These are phyloP conservation scores for Casuarina cunninghamiana DNA, from an alignment of 306 rosid species.

Conservation along the genomic window DNA sequence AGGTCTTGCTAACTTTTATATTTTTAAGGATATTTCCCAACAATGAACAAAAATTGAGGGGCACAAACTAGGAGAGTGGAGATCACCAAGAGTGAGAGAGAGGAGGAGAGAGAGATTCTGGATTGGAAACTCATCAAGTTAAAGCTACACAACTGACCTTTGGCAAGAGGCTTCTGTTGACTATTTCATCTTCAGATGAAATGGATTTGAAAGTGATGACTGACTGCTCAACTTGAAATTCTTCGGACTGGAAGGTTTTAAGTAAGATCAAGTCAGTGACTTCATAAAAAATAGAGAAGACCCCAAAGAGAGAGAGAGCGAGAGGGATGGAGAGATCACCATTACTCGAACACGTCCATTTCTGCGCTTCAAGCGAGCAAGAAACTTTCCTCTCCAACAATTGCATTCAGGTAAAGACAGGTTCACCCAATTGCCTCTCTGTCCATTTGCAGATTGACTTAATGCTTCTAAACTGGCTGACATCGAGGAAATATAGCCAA, in stretches of 20 bases:
- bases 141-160: conserved; percentile 59
- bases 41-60: background rate
- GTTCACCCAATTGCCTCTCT: conserved; percentile 36
- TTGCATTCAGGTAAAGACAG: conserved; percentile 40
- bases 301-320: conserved; percentile 15
- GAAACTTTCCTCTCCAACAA: conserved; percentile 64
- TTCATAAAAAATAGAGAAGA: conserved; percentile 19
- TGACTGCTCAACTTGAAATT: conserved; percentile 51
- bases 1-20: background rate
- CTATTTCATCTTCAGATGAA: conserved; percentile 50
- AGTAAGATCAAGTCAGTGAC: conserved; percentile 25
- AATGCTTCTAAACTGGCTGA: conserved; percentile 71
- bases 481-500: conserved; percentile 86
- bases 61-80: background rate
- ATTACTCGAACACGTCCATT: conserved; percentile 87
- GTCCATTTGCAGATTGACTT: conserved; percentile 45
- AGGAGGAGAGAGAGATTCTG: conserved; percentile 11
- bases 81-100: background rate
- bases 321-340: conserved; percentile 53
- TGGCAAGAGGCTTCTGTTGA: conserved; percentile 62
- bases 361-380: conserved; percentile 80
- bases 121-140: conserved; percentile 15
- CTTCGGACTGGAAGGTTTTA: conserved; percentile 54
- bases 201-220: conserved; percentile 54
- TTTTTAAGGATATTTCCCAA: background rate